Base-by-base conservation (phyloP, 805 yeast genomes). In the Monosporozyma unispora region DNA sequence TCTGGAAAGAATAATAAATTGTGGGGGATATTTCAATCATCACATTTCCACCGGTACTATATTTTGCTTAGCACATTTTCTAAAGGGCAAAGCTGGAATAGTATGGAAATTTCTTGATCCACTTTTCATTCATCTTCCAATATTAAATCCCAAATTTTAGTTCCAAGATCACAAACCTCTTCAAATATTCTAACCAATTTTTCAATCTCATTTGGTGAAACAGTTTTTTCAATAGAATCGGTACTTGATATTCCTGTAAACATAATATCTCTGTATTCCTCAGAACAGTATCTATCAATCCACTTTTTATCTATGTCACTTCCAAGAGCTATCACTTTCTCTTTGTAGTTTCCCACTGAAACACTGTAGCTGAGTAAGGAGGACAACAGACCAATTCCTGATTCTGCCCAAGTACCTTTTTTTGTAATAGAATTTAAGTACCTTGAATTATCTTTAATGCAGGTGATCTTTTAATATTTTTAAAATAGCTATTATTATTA, bases 121-220 rank as follows among this genome's bases (percentile, higher is more conserved):
- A n/a, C n/a, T n/a, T n/a, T n/a, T n/a, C n/a, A n/a, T n/a, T n/a
- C n/a, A n/a, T n/a, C n/a, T n/a, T n/a, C n/a, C n/a, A n/a, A n/a
- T n/a, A n/a, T n/a, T n/a, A n/a, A n/a, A 57, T 76, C 74, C 95
- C 95, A 85, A 60, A 85, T 86, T 19, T 69, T 73, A 22, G 78
- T 71, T 64, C 86, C 95, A 47, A 85, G 69, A 41, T 64, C 62
- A 11, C 81, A 74, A 7, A 82, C 87, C 27, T 76, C 70, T 14
- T 74, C 75, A 61, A 80, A 86, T 18, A 84, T 78, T 45, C 75
- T 74, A 1, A 78, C 73, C 47, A 84, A 65, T 51, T 71, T 74
- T 9, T 75, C 73, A 7, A 79, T 52, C n/a, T n/a, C n/a, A n/a
- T n/a, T n/a, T n/a, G n/a, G n/a, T n/a, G n/a, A n/a, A n/a, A n/a